Evolutionary conservation across 257 asterid species (phyloP).

Genomic region (Nicotiana noctiflora): DNA sequence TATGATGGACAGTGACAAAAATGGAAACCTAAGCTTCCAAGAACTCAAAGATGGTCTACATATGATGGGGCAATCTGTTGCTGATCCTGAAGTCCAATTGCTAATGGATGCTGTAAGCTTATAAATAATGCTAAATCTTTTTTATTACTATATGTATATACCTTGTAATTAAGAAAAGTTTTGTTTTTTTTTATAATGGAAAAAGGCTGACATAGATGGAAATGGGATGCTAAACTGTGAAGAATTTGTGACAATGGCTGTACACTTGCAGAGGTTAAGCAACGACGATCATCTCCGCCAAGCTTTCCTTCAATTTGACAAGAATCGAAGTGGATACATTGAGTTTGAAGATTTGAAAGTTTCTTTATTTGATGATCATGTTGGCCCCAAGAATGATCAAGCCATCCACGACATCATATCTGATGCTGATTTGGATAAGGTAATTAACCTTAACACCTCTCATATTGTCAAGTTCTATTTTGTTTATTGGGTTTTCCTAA

Average conservation of each 20-base stretch:
- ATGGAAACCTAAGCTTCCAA: conserved; percentile 64
- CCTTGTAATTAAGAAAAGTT: background rate
- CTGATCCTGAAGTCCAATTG: conserved; percentile 62
- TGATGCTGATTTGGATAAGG: conserved; percentile 86
- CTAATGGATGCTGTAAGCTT: conserved; percentile 66
- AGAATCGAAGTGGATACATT: conserved; percentile 58
- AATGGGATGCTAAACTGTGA: conserved; percentile 61
- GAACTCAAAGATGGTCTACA: conserved; percentile 65
- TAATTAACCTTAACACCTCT: conserved; percentile 5
- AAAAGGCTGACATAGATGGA: conserved; percentile 66
- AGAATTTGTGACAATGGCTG: conserved; percentile 70
- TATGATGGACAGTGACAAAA: conserved; percentile 74
- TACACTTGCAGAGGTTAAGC: conserved; percentile 53
- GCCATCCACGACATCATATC: conserved; percentile 56
- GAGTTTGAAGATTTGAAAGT: conserved; percentile 74
- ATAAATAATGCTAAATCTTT: background rate
- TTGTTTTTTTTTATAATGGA: background rate
- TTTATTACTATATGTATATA: too few relatives aligned
- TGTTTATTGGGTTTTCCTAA: background rate
- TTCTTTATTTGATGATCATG: conserved; percentile 45
- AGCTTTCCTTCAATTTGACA: conserved; percentile 63
- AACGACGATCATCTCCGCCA: conserved; percentile 51
- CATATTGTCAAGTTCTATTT: background rate
- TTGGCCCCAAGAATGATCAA: conserved; percentile 44
- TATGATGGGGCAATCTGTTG: conserved; percentile 48